Evolutionary conservation across 2,329 filamentous ascomycete species (phyloP).

Genomic region (Elsinoe ampelina): DNA sequence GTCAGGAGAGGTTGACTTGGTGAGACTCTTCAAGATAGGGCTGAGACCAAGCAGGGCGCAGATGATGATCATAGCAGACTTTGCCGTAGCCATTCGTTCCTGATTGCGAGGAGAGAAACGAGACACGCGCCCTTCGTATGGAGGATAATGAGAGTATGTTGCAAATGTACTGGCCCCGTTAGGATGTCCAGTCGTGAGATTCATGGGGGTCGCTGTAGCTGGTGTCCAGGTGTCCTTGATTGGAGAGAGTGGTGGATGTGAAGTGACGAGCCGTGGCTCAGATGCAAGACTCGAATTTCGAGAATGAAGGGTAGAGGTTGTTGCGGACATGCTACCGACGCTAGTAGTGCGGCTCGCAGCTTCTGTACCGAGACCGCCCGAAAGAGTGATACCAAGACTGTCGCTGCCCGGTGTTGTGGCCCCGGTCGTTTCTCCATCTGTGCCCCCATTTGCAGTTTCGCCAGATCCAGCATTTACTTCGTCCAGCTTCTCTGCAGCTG

Average conservation of each 20-base stretch:
- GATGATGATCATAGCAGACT: slow-evolving; percentile 88
- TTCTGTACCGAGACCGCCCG: slow-evolving; percentile 7
- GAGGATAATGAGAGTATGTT: slow-evolving; percentile 25
- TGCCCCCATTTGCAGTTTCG: not conserved
- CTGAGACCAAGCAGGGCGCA: slow-evolving; percentile 84
- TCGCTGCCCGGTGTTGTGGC: slow-evolving; percentile 4
- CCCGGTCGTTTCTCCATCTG: not conserved
- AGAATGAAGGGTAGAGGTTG: slow-evolving; percentile 28
- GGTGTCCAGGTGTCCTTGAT: slow-evolving; percentile 21
- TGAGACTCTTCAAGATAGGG: slow-evolving; percentile 94
- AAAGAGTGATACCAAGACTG: slow-evolving; percentile 10
- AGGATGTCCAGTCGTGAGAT: slow-evolving; percentile 19
- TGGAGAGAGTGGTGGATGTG: slow-evolving; percentile 19
- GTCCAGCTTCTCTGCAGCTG: slow-evolving; percentile 16
- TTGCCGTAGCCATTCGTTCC: slow-evolving; percentile 67
- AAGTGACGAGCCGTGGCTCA: slow-evolving; percentile 24
- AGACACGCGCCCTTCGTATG: slow-evolving; percentile 30
- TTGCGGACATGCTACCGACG: not conserved
- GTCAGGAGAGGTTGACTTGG: slow-evolving; percentile 80
- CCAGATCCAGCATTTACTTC: slow-evolving; percentile 9
- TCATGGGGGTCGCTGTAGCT: slow-evolving; percentile 16
- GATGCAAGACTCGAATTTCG: slow-evolving; percentile 50
- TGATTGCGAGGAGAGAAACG: slow-evolving; percentile 47
- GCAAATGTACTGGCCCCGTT: slow-evolving; percentile 36
- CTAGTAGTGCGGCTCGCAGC: slow-evolving; percentile 16